phyloP scores from a whole-genome alignment of 805 yeast genomes.

The Cyberlindnera lachancei region DNA sequence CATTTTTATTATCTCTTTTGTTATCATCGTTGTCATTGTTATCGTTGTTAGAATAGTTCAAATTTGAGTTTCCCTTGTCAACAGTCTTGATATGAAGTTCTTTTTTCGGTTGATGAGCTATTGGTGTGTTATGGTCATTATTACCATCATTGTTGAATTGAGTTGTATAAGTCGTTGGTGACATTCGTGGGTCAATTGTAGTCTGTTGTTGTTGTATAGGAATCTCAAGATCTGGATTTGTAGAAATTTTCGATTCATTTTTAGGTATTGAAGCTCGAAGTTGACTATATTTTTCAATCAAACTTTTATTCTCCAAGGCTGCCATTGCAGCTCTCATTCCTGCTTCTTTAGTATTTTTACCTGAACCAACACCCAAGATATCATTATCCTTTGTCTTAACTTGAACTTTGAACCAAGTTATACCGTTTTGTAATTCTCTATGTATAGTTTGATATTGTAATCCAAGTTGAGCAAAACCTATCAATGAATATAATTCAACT shows the following conservation, averaged over 20 bases:
- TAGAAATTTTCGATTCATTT: slow-evolving; percentile 13
- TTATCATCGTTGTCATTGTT: too few relatives aligned
- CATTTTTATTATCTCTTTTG: too few relatives aligned
- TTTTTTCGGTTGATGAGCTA: too few relatives aligned
- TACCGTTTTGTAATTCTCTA: slow-evolving; percentile 26
- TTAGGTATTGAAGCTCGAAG: slow-evolving; percentile 48
- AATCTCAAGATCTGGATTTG: too few relatives aligned
- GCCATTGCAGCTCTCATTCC: slow-evolving; percentile 80
- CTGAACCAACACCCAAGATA: slow-evolving; percentile 64
- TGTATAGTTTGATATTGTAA: slow-evolving; percentile 45
- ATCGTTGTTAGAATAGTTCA: too few relatives aligned
- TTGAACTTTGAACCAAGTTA: slow-evolving; percentile 47
- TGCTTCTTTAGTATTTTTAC: slow-evolving; percentile 64
- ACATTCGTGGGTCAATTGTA: too few relatives aligned
- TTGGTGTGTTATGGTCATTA: too few relatives aligned
- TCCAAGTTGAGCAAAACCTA: slow-evolving; percentile 66
- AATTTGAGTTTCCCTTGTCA: too few relatives aligned
- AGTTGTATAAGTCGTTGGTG: too few relatives aligned
- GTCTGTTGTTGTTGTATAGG: too few relatives aligned
- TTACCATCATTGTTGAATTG: too few relatives aligned
- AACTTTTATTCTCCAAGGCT: slow-evolving; percentile 52
- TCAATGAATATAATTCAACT: slow-evolving; percentile 63
- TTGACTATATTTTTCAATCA: slow-evolving; percentile 58
- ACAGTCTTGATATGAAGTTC: too few relatives aligned
- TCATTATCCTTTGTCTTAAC: slow-evolving; percentile 59